Conservation (phyloP, 768 basidiomycete species). For the Cyclocybe aegerita region DNA sequence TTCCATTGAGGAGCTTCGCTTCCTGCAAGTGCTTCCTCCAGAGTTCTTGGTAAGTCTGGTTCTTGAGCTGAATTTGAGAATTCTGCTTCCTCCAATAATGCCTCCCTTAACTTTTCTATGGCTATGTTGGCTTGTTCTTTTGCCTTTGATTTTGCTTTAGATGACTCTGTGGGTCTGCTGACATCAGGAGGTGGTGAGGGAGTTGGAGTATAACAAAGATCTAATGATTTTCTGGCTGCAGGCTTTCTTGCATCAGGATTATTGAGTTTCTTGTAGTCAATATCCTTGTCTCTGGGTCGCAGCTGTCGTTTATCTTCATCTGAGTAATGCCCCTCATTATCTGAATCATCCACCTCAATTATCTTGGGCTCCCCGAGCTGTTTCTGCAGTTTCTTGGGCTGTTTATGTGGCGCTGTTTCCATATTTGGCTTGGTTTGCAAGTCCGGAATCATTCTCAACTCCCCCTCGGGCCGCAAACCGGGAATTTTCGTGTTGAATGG, state of each 20-base stretch:
- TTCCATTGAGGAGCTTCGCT: conserved; percentile 16
- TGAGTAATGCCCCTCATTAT: neutral
- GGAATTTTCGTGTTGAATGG: conserved; percentile 8
- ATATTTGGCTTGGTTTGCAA: conserved; percentile 7
- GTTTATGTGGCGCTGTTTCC: neutral
- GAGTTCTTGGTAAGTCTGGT: neutral
- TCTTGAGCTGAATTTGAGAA: neutral
- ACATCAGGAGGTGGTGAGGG: conserved; percentile 6
- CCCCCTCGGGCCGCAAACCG: conserved; percentile 19
- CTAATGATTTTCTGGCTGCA: too few species aligned
- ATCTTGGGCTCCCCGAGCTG: neutral
- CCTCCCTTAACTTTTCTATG: conserved; percentile 1
- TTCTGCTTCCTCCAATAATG: neutral
- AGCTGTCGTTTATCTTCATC: neutral
- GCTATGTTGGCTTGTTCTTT: conserved; percentile 2
- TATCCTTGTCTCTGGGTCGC: neutral
- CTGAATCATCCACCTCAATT: too few species aligned
- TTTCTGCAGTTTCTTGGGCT: neutral
- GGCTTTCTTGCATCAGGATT: too few species aligned
- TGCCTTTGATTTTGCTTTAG: conserved; percentile 5
- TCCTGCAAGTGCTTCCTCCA: conserved; percentile 6
- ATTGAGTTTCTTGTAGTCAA: neutral
- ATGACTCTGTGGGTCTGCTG: conserved; percentile 7
- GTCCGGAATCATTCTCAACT: conserved; percentile 5
- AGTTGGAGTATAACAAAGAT: neutral